Evolutionary conservation across 2,329 filamentous ascomycete genomes (phyloP), one percentile per base, ranked within the genome.

Genomic region (Hymenoscyphus fructigenus): DNA sequence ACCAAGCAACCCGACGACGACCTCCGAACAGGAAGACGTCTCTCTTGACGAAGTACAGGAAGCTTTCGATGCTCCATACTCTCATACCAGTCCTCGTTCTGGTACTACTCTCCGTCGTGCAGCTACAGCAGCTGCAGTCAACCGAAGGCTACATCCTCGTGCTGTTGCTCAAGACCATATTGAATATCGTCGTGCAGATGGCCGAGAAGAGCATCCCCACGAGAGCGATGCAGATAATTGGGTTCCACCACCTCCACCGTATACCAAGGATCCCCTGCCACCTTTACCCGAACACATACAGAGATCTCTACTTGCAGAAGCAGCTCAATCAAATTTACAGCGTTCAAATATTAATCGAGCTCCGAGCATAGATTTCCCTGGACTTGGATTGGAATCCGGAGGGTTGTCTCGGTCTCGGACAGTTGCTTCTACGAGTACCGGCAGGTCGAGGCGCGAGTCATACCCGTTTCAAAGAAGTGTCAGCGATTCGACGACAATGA

Each of bases 151-250:
- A 58, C 83, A 92, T 69, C 87, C 86, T 69, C 79, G 83, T 59
- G 79, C 85, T 50, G 78, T 84, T 61, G 79, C 84, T 70, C 78
- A 81, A 70, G 79, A 86, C 1, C 82, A 78, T 47, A 82, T 88
- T 57, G 79, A 88, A 70, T 91, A 90, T 73, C 85, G 88, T 56
- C 84, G 89, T 57, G 88, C 89, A 15, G 88, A 91, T 76, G 88
- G 88, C 6, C 83, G 88, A 53, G 82, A 85, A 53, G 89, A 93
- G 72, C 84, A 92, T 70, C 91, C 91, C 3, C 91, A 95, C 75
- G 91, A 95, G 76, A 94, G 91, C 68, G 91, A 95, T 75, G 91
- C 91, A 3, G 92, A 95, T 72, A 92, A 93, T 71, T 96, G 92
- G 92, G 90, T 93, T 4, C 91, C 91, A 5, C 92, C 92, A 5